Base-by-base conservation (phyloP, 257 asterid species). In the Plantago major region DNA sequence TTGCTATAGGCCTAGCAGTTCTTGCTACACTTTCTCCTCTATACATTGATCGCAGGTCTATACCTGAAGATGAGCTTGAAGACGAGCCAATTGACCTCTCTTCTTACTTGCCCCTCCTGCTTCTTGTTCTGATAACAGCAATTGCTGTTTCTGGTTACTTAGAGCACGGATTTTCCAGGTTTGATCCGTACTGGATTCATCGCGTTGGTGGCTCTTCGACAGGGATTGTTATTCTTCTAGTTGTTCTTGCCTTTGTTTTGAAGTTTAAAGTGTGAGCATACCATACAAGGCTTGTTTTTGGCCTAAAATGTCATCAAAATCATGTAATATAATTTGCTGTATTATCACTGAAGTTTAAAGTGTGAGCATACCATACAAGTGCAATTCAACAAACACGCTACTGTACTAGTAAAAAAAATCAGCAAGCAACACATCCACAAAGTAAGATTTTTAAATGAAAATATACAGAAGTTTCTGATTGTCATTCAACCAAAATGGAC, bases 21-120 rank as follows among this genome's bases (percentile, higher is more conserved):
- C 68, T 80, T 8, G 90, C 87, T 11, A 26, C 74, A 4, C 64
- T 81, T 43, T 83, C 87, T 26, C 90, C 90, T 19, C 80, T 83
- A 30, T 83, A 78, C 72, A 67, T 80, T 9, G 79, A 83, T 54
- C 71, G 82, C 45, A 48, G 52, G 47, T 50, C 73, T 12, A 16
- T 13, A 12, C 66, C 64, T 0, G 84, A 83, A 64, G 67, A 73
- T 16, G 83, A 78, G 38, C 58, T 56, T 16, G 80, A 78, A 4
- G 82, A 83, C 58, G 78, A 80, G n/a, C 65, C 76, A 15, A 7
- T 59, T 0, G 1, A 55, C 71, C 62, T 69, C n/a, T 62, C 77
- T 6, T 64, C 80, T 2, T 78, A 64, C 57, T 72, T 82, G 15
- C 82, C 84, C 16, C 55, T 80, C n/a, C 66, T 83, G 44, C 69